Conservation (phyloP, 495 filamentous ascomycete species). For the Tuber borchii region DNA sequence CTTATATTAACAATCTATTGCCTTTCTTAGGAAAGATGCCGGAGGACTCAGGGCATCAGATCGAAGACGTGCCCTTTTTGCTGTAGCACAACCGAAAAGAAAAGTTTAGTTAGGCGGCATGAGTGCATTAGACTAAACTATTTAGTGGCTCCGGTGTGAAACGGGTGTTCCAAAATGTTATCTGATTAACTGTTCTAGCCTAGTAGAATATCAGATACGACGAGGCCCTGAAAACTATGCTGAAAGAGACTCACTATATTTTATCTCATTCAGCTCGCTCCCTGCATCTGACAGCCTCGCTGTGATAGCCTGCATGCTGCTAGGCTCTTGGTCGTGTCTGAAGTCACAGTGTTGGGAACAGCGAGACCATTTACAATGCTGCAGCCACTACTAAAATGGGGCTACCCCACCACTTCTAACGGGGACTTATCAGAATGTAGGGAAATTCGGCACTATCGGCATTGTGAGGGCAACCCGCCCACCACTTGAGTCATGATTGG, state of each 20-base stretch:
- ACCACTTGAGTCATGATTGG: neutral
- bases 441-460: neutral
- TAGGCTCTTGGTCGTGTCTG: too few species aligned
- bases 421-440: neutral
- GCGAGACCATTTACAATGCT: neutral
- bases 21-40: neutral
- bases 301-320: neutral
- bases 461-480: neutral
- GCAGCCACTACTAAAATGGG: neutral
- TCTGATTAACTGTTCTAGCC: neutral
- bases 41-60: neutral
- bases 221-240: neutral
- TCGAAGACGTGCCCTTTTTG: neutral
- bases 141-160: neutral
- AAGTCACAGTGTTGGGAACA: neutral
- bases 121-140: neutral
- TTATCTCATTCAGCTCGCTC: neutral
- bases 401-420: neutral
- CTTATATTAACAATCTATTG: neutral
- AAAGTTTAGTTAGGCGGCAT: neutral
- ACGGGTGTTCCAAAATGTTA: neutral
- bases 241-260: neutral
- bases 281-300: neutral
- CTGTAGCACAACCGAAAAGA: neutral
- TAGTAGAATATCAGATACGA: neutral